A percentile compares a stretch with the other conserved stretches of the same genome.
Conservation (phyloP, 2,329 filamentous ascomycete species). For the Xylaria sp. region DNA sequence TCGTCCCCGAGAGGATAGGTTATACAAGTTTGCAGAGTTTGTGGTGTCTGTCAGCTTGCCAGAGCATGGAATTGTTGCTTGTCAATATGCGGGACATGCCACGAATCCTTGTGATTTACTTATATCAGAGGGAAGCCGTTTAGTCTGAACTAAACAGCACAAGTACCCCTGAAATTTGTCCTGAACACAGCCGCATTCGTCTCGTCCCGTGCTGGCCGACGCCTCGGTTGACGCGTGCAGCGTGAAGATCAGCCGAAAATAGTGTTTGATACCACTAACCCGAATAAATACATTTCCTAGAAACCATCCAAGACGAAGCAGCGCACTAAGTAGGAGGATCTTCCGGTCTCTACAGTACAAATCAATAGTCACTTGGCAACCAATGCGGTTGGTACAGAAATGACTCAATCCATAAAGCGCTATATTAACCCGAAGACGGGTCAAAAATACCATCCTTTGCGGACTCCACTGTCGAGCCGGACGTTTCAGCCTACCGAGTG, state of each 20-base stretch:
- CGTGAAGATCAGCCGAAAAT: slow-evolving; percentile 11
- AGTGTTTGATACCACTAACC: neutral
- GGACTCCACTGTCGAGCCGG: slow-evolving; percentile 27
- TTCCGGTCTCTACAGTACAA: neutral
- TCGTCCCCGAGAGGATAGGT: neutral
- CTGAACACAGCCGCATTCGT: slow-evolving; percentile 25
- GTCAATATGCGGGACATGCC: neutral
- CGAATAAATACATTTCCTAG: neutral
- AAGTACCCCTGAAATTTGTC: slow-evolving; percentile 22
- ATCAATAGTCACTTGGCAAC: neutral
- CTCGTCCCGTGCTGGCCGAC: slow-evolving; percentile 27
- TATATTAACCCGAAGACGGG: slow-evolving; percentile 12
- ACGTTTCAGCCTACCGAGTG: slow-evolving; percentile 33
- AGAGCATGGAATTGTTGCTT: neutral
- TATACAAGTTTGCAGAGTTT: neutral
- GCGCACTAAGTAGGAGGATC: slow-evolving; percentile 1
- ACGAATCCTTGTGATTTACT: slow-evolving; percentile 1
- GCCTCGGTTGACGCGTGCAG: slow-evolving; percentile 31
- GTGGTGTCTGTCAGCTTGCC: neutral
- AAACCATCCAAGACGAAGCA: neutral
- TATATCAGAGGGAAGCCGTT: neutral
- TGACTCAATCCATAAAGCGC: slow-evolving; percentile 16
- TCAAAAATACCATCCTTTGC: slow-evolving; percentile 6
- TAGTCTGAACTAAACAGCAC: slow-evolving; percentile 6
- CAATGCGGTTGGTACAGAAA: slow-evolving; percentile 18